Conservation (phyloP, 495 filamentous ascomycete genomes). For the Aeminium ludgeri region DNA sequence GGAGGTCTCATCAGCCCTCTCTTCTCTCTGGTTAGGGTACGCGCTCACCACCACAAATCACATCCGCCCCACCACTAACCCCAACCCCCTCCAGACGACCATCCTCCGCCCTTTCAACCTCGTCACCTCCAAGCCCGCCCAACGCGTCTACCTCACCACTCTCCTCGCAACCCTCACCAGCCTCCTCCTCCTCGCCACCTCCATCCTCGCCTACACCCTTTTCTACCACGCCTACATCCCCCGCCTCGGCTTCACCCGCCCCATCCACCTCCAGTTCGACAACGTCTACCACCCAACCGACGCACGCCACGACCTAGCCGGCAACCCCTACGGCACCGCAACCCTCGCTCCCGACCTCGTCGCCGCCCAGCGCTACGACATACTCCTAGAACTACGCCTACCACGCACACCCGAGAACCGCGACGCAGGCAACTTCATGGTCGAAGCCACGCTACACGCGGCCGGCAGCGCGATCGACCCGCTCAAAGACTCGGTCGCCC, state of each 20-base stretch:
- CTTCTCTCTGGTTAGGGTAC: no score
- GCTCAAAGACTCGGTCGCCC: slow-evolving; percentile 4
- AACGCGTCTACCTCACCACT: slow-evolving; percentile 56
- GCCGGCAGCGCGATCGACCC: slow-evolving; percentile 2
- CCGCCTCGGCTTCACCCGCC: slow-evolving; percentile 42
- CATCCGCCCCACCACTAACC: background rate
- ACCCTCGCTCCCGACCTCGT: slow-evolving; percentile 30
- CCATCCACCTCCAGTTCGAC: slow-evolving; percentile 71
- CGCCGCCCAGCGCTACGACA: slow-evolving; percentile 43
- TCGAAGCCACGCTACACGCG: slow-evolving; percentile 32
- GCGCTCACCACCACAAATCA: background rate
- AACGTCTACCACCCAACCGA: slow-evolving; percentile 23
- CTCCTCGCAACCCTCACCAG: slow-evolving; percentile 43
- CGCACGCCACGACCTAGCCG: background rate
- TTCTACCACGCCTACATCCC: slow-evolving; percentile 80
- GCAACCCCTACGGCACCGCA: slow-evolving; percentile 36
- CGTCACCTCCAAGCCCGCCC: slow-evolving; percentile 47
- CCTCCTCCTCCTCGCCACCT: slow-evolving; percentile 41
- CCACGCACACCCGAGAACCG: slow-evolving; percentile 45
- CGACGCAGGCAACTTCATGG: slow-evolving; percentile 76
- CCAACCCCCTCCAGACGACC: slow-evolving; percentile 16
- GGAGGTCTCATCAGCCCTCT: no score
- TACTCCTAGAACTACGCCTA: slow-evolving; percentile 39
- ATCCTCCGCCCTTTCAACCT: slow-evolving; percentile 32
- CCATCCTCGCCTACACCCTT: slow-evolving; percentile 48